A percentile compares a stretch with the other conserved stretches of the same genome.
Conservation (phyloP, 129 eudicot genomes). For the Calendula officinalis region DNA sequence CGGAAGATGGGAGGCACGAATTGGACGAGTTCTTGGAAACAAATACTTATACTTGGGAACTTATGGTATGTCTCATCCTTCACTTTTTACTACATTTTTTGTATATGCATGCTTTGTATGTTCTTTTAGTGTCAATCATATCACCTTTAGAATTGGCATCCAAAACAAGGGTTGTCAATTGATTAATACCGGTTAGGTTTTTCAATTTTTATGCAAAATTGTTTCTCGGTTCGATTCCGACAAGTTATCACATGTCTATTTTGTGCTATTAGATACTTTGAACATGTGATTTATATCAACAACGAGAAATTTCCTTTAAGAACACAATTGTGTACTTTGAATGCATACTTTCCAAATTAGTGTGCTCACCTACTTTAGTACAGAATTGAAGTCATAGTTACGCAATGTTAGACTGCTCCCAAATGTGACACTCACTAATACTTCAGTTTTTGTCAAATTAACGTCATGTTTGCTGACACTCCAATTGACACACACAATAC, state of each 20-base stretch:
- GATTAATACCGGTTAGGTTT: no score
- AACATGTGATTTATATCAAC: slow-evolving; percentile 23
- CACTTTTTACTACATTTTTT: background rate
- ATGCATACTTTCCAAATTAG: slow-evolving; percentile 24
- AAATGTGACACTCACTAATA: no score
- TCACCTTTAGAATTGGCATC: background rate
- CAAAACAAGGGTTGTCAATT: background rate
- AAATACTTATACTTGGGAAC: slow-evolving; percentile 65
- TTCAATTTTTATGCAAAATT: no score
- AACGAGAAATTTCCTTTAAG: slow-evolving; percentile 15
- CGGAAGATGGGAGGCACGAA: slow-evolving; percentile 78
- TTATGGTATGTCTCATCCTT: slow-evolving; percentile 37
- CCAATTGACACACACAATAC: no score
- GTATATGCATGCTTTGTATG: background rate
- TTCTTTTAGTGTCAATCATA: background rate
- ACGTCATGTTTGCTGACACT: no score
- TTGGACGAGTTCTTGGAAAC: slow-evolving; percentile 56
- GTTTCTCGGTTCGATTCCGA: no score
- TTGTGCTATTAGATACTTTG: slow-evolving; percentile 15
- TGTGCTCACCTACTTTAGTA: slow-evolving; percentile 35
- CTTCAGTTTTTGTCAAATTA: no score
- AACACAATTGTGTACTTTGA: slow-evolving; percentile 29
- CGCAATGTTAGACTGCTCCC: background rate
- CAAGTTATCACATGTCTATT: background rate
- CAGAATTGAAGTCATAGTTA: background rate